Evolutionary conservation across 179 eudicot genomes (phyloP).

Genomic region (Pouteria campechiana): DNA sequence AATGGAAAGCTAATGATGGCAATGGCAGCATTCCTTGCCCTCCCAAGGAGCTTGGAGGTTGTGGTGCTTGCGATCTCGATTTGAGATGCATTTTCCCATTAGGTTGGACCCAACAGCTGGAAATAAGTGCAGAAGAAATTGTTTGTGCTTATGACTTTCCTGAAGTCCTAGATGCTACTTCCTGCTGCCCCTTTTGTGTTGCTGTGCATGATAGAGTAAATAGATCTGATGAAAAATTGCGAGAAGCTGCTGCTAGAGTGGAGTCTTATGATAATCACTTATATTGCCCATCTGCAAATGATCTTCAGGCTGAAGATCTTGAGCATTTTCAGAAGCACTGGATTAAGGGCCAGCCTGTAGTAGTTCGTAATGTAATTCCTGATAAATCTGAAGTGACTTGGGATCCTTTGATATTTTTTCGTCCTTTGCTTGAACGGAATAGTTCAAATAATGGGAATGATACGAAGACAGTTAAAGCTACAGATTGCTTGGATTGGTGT

Average conservation of each 20-base stretch:
- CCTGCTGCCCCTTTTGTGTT: constrained; percentile 39
- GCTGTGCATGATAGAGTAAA: constrained; percentile 9
- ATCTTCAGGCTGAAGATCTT: constrained; percentile 35
- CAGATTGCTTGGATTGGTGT: constrained; percentile 58
- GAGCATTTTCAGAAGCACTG: constrained; percentile 83
- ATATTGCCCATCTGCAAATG: constrained; percentile 40
- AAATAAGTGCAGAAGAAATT: constrained; percentile 44
- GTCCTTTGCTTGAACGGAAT: constrained; percentile 47
- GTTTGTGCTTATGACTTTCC: constrained; percentile 25
- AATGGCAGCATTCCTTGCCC: constrained; percentile 58
- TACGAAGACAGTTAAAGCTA: constrained; percentile 18
- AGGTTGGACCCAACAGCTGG: constrained; percentile 58
- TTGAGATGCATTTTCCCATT: constrained; percentile 53
- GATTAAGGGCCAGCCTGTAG: constrained; percentile 79
- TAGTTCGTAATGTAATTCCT: constrained; percentile 47
- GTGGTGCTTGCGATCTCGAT: constrained; percentile 55
- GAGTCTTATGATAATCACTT: constrained; percentile 42
- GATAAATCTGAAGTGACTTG: constrained; percentile 34
- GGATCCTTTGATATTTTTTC: constrained; percentile 75
- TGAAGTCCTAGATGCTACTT: constrained; percentile 23
- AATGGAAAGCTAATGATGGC: constrained; percentile 20
- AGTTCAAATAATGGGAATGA: constrained; percentile 18
- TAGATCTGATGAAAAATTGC: constrained; percentile 18
- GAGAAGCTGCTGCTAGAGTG: constrained; percentile 36
- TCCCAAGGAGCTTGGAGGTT: constrained; percentile 57